Evolutionary conservation across 345 rosid genomes (phyloP).

Genomic region (Eucalyptus grandis): DNA sequence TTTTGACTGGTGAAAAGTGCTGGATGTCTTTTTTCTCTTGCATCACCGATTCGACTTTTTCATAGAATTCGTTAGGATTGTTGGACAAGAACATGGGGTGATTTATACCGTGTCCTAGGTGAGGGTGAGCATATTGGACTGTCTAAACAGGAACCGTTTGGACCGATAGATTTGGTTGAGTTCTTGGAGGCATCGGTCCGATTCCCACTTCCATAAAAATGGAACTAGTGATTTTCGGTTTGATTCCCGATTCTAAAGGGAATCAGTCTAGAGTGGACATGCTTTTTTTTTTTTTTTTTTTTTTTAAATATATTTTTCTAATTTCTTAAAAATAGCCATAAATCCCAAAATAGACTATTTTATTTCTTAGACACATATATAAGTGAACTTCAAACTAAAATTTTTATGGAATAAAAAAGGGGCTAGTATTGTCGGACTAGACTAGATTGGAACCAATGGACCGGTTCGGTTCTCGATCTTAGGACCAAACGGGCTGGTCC

Average conservation of each 20-base stretch:
- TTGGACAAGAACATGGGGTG: neutral
- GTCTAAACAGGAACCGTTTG: rapidly evolving
- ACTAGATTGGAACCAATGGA: rapidly evolving
- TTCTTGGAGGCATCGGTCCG: too few relatives aligned
- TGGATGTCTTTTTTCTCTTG: neutral
- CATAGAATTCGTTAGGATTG: neutral
- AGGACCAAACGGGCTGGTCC: rapidly evolving
- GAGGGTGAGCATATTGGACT: too few relatives aligned
- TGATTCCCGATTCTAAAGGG: rapidly evolving
- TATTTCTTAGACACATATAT: too few relatives aligned
- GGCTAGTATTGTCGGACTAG: rapidly evolving
- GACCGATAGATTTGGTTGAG: rapidly evolving
- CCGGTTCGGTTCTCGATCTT: rapidly evolving
- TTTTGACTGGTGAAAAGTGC: neutral
- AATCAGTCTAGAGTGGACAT: too few relatives aligned
- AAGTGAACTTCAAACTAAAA: too few relatives aligned
- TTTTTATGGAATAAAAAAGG: too few relatives aligned
- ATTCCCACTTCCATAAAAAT: too few relatives aligned
- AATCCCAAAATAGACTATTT: too few relatives aligned
- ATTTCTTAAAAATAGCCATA: too few relatives aligned
- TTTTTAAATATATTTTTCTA: too few relatives aligned
- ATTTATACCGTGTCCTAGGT: neutral
- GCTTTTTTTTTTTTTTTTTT: too few relatives aligned
- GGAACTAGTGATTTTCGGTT: rapidly evolving
- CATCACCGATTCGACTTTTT: neutral